Evolutionary conservation across 345 rosid genomes (phyloP), one percentile per base, ranked within the genome.

Genomic region (Eucalyptus brandiana): DNA sequence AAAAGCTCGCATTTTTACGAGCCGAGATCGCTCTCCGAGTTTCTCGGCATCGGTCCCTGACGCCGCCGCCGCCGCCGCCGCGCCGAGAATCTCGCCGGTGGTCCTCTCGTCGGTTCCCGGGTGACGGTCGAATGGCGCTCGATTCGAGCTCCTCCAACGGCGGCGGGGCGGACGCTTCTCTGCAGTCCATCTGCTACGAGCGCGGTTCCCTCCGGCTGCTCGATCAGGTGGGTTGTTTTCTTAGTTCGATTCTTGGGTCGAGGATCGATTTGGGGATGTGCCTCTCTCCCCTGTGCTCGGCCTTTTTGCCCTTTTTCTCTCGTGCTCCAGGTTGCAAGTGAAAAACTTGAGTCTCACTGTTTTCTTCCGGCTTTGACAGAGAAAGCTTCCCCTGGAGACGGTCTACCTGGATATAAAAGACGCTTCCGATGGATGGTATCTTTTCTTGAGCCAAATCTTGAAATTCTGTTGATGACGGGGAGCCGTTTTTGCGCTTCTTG

Each of bases 331-430:
- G 40, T 42, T 45, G 87, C 65, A 4, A 2, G 21, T 0, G 54
- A 42, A 24, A 44, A 16, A 8, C 49, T 24, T 17, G 54, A 18
- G 37, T 30, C 87, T 16, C 19, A 60, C 72, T 5, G 50, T 86
- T 51, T 51, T 30, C 24, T 86, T 50, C 65, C 34, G 17, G 47
- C 24, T 42, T 87, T 90, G n/a, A 24, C 97, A 97, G 99, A 94
- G 98, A 91, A 97, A 95, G 93, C 97, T 97, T 91, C 99, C 99
- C 49, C 94, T 96, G 48, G 96, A 95, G 88, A 94, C 95, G 5
- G 89, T 83, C 26, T 95, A 95, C 93, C 90, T 97, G 90, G 95
- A 95, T 48, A 96, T 97, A 87, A 90, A 87, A 42, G 92, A 94
- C 87, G 45, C 98, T 11, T 24, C 95, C 13, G 98, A 95, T 92